Percentiles rank a stretch among this genome's conserved stretches.
Evolutionary conservation across 2,329 filamentous ascomycete species (phyloP).

Genomic region (Microdochium paspali): DNA sequence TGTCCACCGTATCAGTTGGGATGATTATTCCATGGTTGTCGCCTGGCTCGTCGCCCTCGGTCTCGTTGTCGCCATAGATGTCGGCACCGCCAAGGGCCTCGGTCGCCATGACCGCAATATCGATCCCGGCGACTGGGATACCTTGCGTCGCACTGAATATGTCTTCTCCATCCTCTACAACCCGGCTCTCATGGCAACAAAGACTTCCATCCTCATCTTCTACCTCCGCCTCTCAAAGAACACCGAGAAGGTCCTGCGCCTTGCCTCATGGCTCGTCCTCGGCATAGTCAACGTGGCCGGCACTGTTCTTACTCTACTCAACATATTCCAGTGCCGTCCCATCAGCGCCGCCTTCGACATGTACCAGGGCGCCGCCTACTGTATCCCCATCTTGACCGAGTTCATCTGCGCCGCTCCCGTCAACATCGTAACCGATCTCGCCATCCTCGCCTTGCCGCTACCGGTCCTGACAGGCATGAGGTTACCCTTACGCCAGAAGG

Average conservation of each 20-base stretch:
- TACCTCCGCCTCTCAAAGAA: slow-evolving; percentile 77
- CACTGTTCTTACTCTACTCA: slow-evolving; percentile 71
- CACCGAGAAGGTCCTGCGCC: slow-evolving; percentile 64
- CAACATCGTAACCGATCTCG: slow-evolving; percentile 86
- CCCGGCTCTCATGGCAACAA: slow-evolving; percentile 81
- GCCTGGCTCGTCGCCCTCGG: slow-evolving; percentile 69
- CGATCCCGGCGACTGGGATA: slow-evolving; percentile 30
- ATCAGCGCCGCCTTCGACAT: slow-evolving; percentile 57
- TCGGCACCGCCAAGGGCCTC: slow-evolving; percentile 54
- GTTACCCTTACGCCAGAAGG: slow-evolving; percentile 76
- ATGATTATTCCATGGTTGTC: slow-evolving; percentile 73
- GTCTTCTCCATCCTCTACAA: slow-evolving; percentile 62
- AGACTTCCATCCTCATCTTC: slow-evolving; percentile 87
- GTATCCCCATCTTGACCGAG: slow-evolving; percentile 50
- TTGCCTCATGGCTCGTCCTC: slow-evolving; percentile 74
- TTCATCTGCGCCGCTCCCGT: slow-evolving; percentile 73
- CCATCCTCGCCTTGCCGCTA: slow-evolving; percentile 78
- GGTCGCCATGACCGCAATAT: slow-evolving; percentile 60
- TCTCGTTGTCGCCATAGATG: slow-evolving; percentile 56
- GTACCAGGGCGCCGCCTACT: slow-evolving; percentile 24
- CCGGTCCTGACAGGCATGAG: slow-evolving; percentile 82
- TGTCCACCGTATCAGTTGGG: slow-evolving; percentile 60
- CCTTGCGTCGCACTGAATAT: slow-evolving; percentile 52
- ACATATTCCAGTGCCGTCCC: slow-evolving; percentile 78
- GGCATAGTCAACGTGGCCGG: slow-evolving; percentile 72